Evolutionary conservation across 495 filamentous ascomycete genomes (phyloP), one percentile per base, ranked within the genome.

Genomic region (Rostrohypoxylon terebratum): DNA sequence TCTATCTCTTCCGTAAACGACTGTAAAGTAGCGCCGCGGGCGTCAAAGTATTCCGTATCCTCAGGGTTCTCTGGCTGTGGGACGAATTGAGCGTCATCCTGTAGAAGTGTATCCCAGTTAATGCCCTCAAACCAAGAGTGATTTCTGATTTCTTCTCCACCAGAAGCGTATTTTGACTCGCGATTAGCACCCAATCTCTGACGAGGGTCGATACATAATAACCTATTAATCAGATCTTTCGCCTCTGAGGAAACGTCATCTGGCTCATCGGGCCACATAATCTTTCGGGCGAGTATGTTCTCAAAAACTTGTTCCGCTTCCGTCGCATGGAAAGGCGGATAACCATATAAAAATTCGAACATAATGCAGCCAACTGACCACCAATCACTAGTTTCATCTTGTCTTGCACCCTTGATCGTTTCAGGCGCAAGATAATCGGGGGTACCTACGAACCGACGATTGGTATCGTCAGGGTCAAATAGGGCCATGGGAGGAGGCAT

Each of bases 301-400:
- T 97, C 93, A 75, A 99, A 99, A 10, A 99, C 96, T 75, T 95
- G 86, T 64, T 99, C 96, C 0, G 96, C 96, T 44, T 93, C 93
- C 16, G 84, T 84, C 5, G 93, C 96, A 77, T 99, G 94, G 81
- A 99, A 99, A 20, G 96, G 96, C 1, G 96, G 96, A 21, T 81
- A 93, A 87, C 60, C 96, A 77, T 92, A 98, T 18, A 99, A 83
- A 68, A 97, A 98, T 73, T 99, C 96, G 77, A 98, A 99, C 81
- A 98, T 84, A 66, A 99, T 98, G 75, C 96, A 98, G 1, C 96
- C 96, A 50, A 99, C 83, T 6, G 96, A 98, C 96, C 96, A 99
- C 96, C 96, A 99, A 87, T 99, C 96, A 79, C 96, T 98, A 71
- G 94, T 94, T 77, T 98, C 94, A 78, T 99, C 96, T 81, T 98